Conservation (phyloP, 441 rosid genomes). For the Erysimum pusillum region DNA sequence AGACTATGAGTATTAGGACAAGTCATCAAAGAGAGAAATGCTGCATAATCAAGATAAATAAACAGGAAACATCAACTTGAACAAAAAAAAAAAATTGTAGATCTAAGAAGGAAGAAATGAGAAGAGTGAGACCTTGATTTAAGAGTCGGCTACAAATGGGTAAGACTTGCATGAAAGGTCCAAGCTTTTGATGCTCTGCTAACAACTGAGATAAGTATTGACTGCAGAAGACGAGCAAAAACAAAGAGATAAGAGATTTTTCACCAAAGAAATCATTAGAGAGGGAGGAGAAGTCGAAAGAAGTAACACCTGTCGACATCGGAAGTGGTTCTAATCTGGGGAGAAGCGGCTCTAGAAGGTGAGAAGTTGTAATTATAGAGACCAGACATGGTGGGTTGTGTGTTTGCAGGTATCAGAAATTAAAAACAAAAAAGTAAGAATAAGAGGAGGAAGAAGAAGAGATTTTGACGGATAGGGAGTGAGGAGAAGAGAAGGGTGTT, state of each 20-base stretch:
- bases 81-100: slow-evolving; percentile 57
- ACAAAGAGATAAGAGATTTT: slow-evolving; percentile 31
- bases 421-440: not conserved
- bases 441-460: not conserved
- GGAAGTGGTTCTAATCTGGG: slow-evolving; percentile 88
- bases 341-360: slow-evolving; percentile 97
- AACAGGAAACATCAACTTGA: not conserved
- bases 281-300: slow-evolving; percentile 23
- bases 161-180: slow-evolving; percentile 92
- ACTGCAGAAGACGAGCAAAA: slow-evolving; percentile 49
- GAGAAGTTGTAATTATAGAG: slow-evolving; percentile 93
- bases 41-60: not conserved
- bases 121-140: slow-evolving; percentile 74
- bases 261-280: slow-evolving; percentile 22
- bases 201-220: slow-evolving; percentile 88
- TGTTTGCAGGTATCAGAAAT: slow-evolving; percentile 5
- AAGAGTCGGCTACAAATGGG: slow-evolving; percentile 91
- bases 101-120: slow-evolving; percentile 58
- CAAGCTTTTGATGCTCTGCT: slow-evolving; percentile 97
- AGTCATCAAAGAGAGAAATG: slow-evolving; percentile 23
- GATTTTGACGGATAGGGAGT: slow-evolving; percentile 15
- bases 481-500: slow-evolving; percentile 22
- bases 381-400: slow-evolving; percentile 72
- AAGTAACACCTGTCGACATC: slow-evolving; percentile 81
- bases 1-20: not conserved